phyloP scores from a whole-genome alignment of 495 filamentous ascomycete species.

The Penicillium goetzii region DNA sequence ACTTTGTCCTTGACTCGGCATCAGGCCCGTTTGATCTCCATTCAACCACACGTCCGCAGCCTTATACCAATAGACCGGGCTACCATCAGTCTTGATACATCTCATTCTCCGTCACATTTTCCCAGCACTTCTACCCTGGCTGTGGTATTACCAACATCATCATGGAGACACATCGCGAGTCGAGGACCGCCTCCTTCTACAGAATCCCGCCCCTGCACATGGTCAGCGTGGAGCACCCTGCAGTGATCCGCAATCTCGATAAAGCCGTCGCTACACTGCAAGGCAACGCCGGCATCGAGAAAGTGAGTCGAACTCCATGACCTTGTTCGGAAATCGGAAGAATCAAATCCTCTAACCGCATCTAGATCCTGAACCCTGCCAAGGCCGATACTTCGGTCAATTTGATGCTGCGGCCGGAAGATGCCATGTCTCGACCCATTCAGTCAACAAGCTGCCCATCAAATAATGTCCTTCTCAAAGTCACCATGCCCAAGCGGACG shows the following conservation, averaged over 20 bases:
- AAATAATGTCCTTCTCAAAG: constrained; percentile 81
- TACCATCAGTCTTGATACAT: background rate
- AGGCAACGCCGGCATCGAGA: constrained; percentile 62
- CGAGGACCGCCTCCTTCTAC: constrained; percentile 56
- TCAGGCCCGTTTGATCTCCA: background rate
- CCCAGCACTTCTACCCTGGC: background rate
- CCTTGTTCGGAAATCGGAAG: background rate
- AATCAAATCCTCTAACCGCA: constrained; percentile 17
- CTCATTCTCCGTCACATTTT: background rate
- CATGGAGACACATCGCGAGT: constrained; percentile 30
- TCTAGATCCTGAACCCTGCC: constrained; percentile 48
- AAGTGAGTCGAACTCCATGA: constrained; percentile 50
- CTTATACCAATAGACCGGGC: background rate
- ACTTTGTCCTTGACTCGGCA: background rate
- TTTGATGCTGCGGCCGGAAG: constrained; percentile 73
- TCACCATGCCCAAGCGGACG: constrained; percentile 84
- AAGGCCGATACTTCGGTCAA: constrained; percentile 48
- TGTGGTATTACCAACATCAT: background rate
- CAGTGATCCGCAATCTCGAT: constrained; percentile 78
- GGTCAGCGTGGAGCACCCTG: constrained; percentile 85
- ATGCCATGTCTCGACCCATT: constrained; percentile 74
- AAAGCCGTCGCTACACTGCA: constrained; percentile 81
- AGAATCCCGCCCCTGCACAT: constrained; percentile 65
- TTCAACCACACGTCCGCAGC: background rate
- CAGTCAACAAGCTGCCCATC: constrained; percentile 70